Evolutionary conservation across 2,329 filamentous ascomycete species (phyloP), one percentile per base, ranked within the genome.

Genomic region (Pezizomycotina sp.): DNA sequence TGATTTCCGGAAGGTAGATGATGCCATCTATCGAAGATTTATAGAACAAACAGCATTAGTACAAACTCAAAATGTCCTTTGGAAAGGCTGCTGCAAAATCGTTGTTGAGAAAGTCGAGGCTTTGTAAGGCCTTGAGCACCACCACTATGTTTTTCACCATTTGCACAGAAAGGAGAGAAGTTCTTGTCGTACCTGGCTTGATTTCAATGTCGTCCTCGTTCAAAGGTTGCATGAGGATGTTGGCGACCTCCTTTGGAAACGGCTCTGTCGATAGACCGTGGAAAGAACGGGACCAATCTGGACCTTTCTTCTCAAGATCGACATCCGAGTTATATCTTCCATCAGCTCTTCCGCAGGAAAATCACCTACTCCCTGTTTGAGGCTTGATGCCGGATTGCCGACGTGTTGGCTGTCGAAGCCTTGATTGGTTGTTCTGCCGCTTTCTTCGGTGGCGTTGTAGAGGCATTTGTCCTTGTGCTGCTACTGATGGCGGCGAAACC

Each of bases 1-100:
- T 93, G 64, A 98, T 95, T 65, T 98, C 89, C 8, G 89, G 89
- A 40, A 98, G 64, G 57, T 95, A 98, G 42, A 95, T 64, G 49
- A 98, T 86, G 21, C 89, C 89, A 61, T 98, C 89, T 51, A 25
- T 6, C 12, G 18, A 22, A 25, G n/a, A 5, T 12, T 28, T 31
- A 16, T 30, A n/a, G 20, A 22, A 13, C 15, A 36, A 8, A 7
- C 15, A 21, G 20, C n/a, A 15, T 18, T n/a, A n/a, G n/a, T n/a
- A n/a, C n/a, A n/a, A n/a, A n/a, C n/a, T n/a, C n/a, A n/a, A n/a
- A n/a, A n/a, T n/a, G n/a, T n/a, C n/a, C n/a, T n/a, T n/a, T n/a
- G n/a, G n/a, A n/a, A n/a, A n/a, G n/a, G n/a, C n/a, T n/a, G n/a
- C n/a, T n/a, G n/a, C n/a, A n/a, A n/a, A n/a, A n/a, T n/a, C n/a